Percentiles rank a stretch among this genome's conserved stretches.
These are phyloP conservation scores for Acrodontium crateriforme DNA, from an alignment of 2,329 filamentous ascomycete genomes.

Conservation along the genomic window DNA sequence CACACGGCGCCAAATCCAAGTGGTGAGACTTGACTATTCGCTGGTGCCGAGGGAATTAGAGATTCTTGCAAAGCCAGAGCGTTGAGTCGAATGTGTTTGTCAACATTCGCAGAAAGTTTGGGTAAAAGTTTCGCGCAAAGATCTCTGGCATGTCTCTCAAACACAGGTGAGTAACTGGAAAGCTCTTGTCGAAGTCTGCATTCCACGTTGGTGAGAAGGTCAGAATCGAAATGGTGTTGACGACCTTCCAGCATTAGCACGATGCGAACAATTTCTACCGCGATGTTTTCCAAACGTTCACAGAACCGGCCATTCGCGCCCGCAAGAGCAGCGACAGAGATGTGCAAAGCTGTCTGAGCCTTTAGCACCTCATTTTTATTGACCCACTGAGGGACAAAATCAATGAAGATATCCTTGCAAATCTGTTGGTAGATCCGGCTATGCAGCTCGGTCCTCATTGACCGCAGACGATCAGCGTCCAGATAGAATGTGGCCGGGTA, in stretches of 20 bases:
- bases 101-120: conserved; percentile 21
- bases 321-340: conserved; percentile 27
- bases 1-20: conserved; percentile 16
- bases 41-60: conserved; percentile 18
- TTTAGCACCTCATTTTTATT: conserved; percentile 17
- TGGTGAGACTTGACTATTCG: conserved; percentile 6
- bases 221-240: conserved; percentile 18
- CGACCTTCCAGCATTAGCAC: conserved; percentile 23
- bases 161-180: conserved; percentile 16
- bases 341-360: conserved; percentile 14
- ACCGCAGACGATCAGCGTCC: conserved; percentile 40
- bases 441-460: conserved; percentile 40
- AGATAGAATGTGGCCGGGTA: conserved; percentile 44
- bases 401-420: conserved; percentile 39
- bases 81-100: conserved; percentile 22
- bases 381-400: conserved; percentile 10
- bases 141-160: conserved; percentile 14
- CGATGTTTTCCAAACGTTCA: conserved; percentile 29
- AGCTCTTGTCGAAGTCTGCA: conserved; percentile 21
- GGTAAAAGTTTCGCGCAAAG: conserved; percentile 22
- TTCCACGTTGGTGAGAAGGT: conserved; percentile 22
- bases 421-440: conserved; percentile 41
- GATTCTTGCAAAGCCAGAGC: conserved; percentile 32
- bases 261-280: conserved; percentile 32
- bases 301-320: conserved; percentile 25